A percentile compares a stretch with the other conserved stretches of the same genome.
phyloP scores from a whole-genome alignment of 1,139 yeast genomes.

The Geotrichum carabidarum region DNA sequence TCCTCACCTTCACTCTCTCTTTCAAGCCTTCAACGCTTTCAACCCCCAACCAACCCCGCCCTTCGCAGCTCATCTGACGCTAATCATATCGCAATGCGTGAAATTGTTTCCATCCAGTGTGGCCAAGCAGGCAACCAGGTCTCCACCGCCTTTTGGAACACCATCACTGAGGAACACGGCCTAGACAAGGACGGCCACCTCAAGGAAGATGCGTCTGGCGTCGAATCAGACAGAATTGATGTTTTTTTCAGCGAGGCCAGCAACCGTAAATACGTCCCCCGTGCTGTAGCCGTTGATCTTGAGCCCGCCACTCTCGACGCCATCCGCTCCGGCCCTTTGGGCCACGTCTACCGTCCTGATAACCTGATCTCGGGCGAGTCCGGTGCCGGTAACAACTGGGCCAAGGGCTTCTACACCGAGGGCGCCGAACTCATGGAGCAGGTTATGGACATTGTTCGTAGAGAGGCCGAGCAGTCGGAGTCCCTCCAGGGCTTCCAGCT shows the following conservation, averaged over 20 bases:
- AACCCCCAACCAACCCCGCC: neutral
- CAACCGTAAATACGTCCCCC: constrained; percentile 43
- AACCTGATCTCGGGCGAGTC: constrained; percentile 43
- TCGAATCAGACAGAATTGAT: constrained; percentile 31
- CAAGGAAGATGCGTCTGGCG: constrained; percentile 10
- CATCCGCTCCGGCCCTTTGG: constrained; percentile 42
- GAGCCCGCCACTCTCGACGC: constrained; percentile 46
- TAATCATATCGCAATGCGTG: constrained; percentile 36
- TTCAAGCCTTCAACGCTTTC: neutral
- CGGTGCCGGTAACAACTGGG: constrained; percentile 50
- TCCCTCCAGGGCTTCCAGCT: constrained; percentile 46
- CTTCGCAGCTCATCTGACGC: neutral
- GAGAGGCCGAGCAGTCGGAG: constrained; percentile 46
- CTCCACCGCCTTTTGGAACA: constrained; percentile 67
- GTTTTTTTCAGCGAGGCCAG: constrained; percentile 37
- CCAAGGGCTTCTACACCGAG: constrained; percentile 46
- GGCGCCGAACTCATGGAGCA: constrained; percentile 45
- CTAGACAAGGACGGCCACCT: constrained; percentile 51
- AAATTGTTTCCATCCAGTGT: constrained; percentile 43
- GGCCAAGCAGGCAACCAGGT: constrained; percentile 55
- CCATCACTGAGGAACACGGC: constrained; percentile 62
- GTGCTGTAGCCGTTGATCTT: constrained; percentile 45
- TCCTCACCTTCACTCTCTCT: neutral
- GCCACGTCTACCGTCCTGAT: constrained; percentile 45
- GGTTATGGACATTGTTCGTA: constrained; percentile 44